phyloP scores from a whole-genome alignment of 805 yeast genomes.

The Blastobotrys peoriensis region DNA sequence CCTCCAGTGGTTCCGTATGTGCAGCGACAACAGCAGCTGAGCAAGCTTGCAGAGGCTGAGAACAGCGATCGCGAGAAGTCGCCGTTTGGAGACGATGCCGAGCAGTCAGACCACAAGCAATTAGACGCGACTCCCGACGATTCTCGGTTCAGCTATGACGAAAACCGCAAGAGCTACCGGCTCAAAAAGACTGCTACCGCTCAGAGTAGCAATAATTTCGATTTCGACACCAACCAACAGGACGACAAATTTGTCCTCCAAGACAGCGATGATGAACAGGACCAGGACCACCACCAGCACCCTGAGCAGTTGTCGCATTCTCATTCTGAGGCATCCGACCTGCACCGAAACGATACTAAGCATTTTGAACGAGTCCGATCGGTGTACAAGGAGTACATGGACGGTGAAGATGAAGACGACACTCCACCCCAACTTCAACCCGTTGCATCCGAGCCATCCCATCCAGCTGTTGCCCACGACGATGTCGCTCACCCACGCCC shows the following conservation, averaged over 20 bases:
- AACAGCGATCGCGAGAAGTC: background rate
- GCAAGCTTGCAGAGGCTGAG: background rate
- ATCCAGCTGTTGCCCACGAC: background rate
- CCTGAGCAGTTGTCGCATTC: too few species aligned
- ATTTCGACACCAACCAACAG: background rate
- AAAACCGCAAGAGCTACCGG: background rate
- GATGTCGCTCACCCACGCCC: background rate
- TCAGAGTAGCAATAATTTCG: background rate
- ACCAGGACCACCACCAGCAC: background rate
- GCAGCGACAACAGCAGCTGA: background rate
- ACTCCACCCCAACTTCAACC: background rate
- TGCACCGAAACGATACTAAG: slow-evolving; percentile 19
- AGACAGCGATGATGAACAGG: slow-evolving; percentile 1
- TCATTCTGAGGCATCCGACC: slow-evolving; percentile 1
- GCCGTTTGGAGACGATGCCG: background rate
- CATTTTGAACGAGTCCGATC: slow-evolving; percentile 24
- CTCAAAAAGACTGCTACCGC: background rate
- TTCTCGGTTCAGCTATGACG: background rate
- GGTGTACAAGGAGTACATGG: slow-evolving; percentile 24
- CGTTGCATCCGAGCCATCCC: background rate
- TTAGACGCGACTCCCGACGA: too few species aligned
- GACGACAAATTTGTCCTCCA: slow-evolving; percentile 1
- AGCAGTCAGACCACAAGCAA: background rate
- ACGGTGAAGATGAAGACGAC: slow-evolving; percentile 7
- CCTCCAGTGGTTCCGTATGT: background rate